These are phyloP conservation scores for Erodium maritimum DNA, from an alignment of 345 rosid genomes.

Conservation along the genomic window DNA sequence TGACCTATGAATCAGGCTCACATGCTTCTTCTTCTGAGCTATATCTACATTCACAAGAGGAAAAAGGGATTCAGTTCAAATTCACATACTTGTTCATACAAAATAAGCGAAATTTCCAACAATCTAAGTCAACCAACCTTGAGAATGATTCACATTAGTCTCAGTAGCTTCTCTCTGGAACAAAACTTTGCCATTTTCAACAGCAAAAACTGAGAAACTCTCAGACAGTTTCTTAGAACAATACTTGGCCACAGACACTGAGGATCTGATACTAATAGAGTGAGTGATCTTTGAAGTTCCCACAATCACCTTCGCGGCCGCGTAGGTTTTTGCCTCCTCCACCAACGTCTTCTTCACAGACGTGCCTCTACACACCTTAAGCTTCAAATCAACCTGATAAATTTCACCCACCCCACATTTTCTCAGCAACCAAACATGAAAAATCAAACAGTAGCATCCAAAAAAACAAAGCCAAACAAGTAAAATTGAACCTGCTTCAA, in stretches of 20 bases:
- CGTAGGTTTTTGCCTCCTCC: conserved; percentile 51
- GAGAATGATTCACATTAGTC: conserved; percentile 5
- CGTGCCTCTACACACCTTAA: conserved; percentile 71
- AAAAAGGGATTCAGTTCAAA: neutral
- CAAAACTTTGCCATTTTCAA: conserved; percentile 59
- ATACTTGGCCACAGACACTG: conserved; percentile 60
- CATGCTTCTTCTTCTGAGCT: neutral
- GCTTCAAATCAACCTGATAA: conserved; percentile 76
- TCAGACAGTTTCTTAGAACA: conserved; percentile 64
- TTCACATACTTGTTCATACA: neutral
- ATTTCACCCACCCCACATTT: conserved; percentile 1
- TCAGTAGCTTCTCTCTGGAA: conserved; percentile 37
- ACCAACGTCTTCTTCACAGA: conserved; percentile 56
- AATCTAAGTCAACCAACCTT: conserved; percentile 12
- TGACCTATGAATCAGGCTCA: neutral
- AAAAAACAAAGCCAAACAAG: neutral
- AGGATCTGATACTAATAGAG: conserved; percentile 31
- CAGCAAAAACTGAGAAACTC: conserved; percentile 50
- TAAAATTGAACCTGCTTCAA: conserved; percentile 52
- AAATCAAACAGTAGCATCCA: neutral
- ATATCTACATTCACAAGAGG: neutral
- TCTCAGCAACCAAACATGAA: conserved; percentile 2
- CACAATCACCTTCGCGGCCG: conserved; percentile 49
- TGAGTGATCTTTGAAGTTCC: conserved; percentile 51
- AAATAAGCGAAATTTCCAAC: neutral